Percentiles rank a stretch among this genome's conserved stretches.
phyloP scores from a whole-genome alignment of 2,329 filamentous ascomycete genomes.

The Calcarisporium arbuscula region DNA sequence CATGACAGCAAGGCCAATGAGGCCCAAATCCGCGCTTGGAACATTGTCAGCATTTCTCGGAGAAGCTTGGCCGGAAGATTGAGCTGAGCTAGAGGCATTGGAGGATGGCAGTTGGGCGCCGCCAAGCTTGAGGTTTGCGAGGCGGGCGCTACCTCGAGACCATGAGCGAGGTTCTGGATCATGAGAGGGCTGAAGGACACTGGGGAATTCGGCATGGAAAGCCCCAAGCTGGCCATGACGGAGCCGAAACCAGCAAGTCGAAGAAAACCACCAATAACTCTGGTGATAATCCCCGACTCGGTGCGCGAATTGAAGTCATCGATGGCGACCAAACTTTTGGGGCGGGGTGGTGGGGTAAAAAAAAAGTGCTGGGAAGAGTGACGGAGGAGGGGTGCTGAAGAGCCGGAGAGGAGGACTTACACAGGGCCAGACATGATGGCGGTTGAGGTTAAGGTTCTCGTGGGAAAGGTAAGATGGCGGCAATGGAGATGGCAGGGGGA shows the following conservation, averaged over 20 bases:
- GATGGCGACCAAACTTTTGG: constrained; percentile 16
- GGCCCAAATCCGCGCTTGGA: constrained; percentile 77
- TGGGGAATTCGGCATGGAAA: background rate
- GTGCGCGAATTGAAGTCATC: constrained; percentile 30
- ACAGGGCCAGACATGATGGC: constrained; percentile 58
- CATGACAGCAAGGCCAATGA: constrained; percentile 91
- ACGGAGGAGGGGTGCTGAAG: constrained; percentile 19
- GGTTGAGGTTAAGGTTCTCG: too few species aligned
- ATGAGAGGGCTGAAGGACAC: constrained; percentile 2
- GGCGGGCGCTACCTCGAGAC: constrained; percentile 56
- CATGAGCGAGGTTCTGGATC: constrained; percentile 27
- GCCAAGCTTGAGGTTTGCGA: constrained; percentile 67
- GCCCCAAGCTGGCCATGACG: constrained; percentile 2
- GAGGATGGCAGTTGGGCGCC: constrained; percentile 40
- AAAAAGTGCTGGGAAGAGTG: constrained; percentile 12
- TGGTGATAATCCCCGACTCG: constrained; percentile 16
- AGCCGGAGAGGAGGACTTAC: constrained; percentile 44
- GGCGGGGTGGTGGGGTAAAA: constrained; percentile 36
- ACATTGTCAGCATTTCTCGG: constrained; percentile 50
- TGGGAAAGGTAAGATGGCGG: too few species aligned
- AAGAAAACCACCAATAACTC: constrained; percentile 11
- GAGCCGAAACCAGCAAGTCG: too few species aligned
- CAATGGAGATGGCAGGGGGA: too few species aligned
- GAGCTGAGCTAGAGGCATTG: constrained; percentile 21
- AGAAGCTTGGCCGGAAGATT: constrained; percentile 20